These are phyloP conservation scores for Oropetium thomaeum DNA, from an alignment of 176 grass and related monocot species.

Conservation along the genomic window DNA sequence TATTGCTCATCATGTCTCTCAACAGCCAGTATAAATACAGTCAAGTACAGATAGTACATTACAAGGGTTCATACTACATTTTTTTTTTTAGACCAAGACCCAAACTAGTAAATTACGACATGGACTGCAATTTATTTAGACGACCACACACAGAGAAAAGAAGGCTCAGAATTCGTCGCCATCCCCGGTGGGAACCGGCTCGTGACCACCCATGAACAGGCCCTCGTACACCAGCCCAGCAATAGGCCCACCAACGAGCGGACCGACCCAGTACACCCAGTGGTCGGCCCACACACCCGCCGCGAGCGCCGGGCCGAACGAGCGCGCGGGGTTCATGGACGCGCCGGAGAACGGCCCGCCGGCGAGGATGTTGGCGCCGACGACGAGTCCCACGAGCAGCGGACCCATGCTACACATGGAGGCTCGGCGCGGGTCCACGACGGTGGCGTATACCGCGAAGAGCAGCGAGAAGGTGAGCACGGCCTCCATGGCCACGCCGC, in stretches of 20 bases:
- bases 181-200: neutral
- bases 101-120: too few relatives aligned
- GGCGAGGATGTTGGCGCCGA: conserved; percentile 75
- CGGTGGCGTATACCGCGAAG: conserved; percentile 70
- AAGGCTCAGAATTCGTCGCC: neutral
- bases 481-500: conserved; percentile 65
- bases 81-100: too few relatives aligned
- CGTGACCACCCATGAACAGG: conserved; percentile 37
- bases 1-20: too few relatives aligned
- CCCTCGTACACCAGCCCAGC: conserved; percentile 60
- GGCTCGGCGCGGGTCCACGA: conserved; percentile 59
- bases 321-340: conserved; percentile 88
- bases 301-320: conserved; percentile 70
- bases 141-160: neutral
- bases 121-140: neutral
- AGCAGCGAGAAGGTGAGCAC: conserved; percentile 90
- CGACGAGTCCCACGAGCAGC: conserved; percentile 58
- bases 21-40: too few relatives aligned
- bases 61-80: too few relatives aligned
- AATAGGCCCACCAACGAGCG: conserved; percentile 48
- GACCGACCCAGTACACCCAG: conserved; percentile 92
- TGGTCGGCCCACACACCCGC: conserved; percentile 57
- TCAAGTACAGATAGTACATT: too few relatives aligned
- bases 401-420: conserved; percentile 38
- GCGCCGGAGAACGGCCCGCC: conserved; percentile 70